phyloP scores from a whole-genome alignment of 2,329 filamentous ascomycete genomes.

The Aspergillus sp. region DNA sequence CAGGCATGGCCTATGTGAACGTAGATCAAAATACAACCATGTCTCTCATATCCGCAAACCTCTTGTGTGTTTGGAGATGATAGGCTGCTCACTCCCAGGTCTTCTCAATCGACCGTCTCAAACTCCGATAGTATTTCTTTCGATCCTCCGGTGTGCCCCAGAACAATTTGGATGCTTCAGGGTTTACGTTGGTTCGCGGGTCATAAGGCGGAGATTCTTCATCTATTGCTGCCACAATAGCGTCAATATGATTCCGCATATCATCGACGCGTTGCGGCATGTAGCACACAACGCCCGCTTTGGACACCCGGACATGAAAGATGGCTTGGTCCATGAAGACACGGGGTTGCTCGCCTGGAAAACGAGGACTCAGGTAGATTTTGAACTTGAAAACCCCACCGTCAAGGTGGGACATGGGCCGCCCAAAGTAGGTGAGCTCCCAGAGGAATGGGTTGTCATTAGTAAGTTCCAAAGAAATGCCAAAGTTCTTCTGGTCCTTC shows the following conservation, averaged over 20 bases:
- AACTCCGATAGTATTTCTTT: constrained; percentile 77
- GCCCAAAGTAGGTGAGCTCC: constrained; percentile 83
- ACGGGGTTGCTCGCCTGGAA: constrained; percentile 84
- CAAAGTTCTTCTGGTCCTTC: constrained; percentile 65
- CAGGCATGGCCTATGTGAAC: no score
- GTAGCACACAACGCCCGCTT: constrained; percentile 81
- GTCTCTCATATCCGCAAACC: no score
- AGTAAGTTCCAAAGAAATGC: constrained; percentile 72
- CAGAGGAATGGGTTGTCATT: constrained; percentile 87
- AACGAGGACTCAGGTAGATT: constrained; percentile 75
- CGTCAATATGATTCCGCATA: constrained; percentile 77
- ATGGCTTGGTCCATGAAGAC: constrained; percentile 76
- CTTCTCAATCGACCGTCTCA: constrained; percentile 69
- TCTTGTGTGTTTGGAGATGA: no score
- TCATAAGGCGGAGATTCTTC: constrained; percentile 87
- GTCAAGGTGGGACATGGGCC: constrained; percentile 89
- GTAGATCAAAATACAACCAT: no score
- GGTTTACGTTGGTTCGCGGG: constrained; percentile 80
- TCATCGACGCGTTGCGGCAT: constrained; percentile 70
- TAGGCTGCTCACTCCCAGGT: constrained; percentile 28
- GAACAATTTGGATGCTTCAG: constrained; percentile 78
- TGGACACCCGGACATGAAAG: constrained; percentile 83
- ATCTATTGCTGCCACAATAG: constrained; percentile 77
- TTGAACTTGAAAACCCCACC: constrained; percentile 83
- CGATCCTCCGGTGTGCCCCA: constrained; percentile 79